These are phyloP conservation scores for Hemileia vastatrix DNA, from an alignment of 1,284 basidiomycete genomes.

Conservation along the genomic window DNA sequence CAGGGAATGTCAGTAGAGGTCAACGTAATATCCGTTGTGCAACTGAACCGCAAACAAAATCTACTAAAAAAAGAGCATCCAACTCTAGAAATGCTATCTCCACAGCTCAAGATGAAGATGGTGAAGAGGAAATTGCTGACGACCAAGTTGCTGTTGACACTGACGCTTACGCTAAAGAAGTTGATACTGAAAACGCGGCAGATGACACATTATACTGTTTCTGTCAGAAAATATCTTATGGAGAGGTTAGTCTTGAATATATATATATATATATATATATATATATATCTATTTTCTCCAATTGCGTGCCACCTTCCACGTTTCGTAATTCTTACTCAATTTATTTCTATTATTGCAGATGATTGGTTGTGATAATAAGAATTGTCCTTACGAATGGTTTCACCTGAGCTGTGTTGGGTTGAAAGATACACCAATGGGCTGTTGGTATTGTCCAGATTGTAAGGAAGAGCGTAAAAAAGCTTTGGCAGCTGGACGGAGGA, in stretches of 20 bases:
- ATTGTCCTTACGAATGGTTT: constrained; percentile 23
- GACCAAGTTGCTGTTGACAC: too few species aligned
- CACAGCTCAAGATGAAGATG: not conserved
- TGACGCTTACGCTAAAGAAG: constrained; percentile 9
- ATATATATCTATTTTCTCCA: not conserved
- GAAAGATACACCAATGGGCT: constrained; percentile 19
- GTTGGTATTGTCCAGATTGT: constrained; percentile 21
- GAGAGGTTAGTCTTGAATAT: constrained; percentile 7
- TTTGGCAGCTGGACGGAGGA: not conserved
- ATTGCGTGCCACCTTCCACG: not conserved
- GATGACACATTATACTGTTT: constrained; percentile 23
- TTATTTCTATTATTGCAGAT: constrained; percentile 3
- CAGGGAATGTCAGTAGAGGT: too few species aligned
- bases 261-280: not conserved
- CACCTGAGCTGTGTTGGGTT: constrained; percentile 16
- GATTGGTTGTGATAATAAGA: constrained; percentile 23
- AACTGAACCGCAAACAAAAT: too few species aligned
- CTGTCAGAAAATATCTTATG: constrained; percentile 20
- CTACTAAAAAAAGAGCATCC: constrained; percentile 4
- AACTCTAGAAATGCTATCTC: constrained; percentile 2
- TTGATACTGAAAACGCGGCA: constrained; percentile 15
- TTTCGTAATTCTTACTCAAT: not conserved
- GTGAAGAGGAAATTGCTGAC: constrained; percentile 1
- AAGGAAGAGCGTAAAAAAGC: not conserved
- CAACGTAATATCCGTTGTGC: too few species aligned